Evolutionary conservation across 805 yeast genomes (phyloP).

Genomic region (Teunomyces gatunensis): DNA sequence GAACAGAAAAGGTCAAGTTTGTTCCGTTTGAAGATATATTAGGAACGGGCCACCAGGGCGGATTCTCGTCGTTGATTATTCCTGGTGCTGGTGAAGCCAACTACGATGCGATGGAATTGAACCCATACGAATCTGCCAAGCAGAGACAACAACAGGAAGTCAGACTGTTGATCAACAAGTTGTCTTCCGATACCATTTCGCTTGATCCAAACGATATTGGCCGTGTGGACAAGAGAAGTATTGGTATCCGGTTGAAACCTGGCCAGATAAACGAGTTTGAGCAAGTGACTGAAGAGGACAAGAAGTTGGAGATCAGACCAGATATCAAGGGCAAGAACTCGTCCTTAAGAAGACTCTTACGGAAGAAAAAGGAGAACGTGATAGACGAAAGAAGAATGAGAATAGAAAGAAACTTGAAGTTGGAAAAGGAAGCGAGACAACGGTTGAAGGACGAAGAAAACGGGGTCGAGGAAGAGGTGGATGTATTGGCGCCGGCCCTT

Average conservation of each 20-base stretch:
- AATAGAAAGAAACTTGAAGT: slow-evolving; percentile 67
- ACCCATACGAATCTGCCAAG: slow-evolving; percentile 87
- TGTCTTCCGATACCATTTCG: slow-evolving; percentile 89
- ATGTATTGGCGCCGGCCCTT: slow-evolving; percentile 48
- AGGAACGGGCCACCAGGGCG: slow-evolving; percentile 74
- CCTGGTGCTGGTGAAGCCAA: slow-evolving; percentile 99
- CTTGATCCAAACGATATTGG: slow-evolving; percentile 89
- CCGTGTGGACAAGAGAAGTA: slow-evolving; percentile 70
- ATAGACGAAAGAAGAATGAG: slow-evolving; percentile 81
- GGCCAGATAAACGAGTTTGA: slow-evolving; percentile 46
- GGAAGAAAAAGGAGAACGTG: slow-evolving; percentile 82
- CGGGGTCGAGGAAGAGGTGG: slow-evolving; percentile 53
- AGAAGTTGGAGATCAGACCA: slow-evolving; percentile 59
- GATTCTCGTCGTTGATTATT: slow-evolving; percentile 56
- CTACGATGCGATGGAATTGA: slow-evolving; percentile 87
- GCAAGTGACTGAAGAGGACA: slow-evolving; percentile 32
- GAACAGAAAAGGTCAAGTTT: slow-evolving; percentile 62
- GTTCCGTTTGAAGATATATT: slow-evolving; percentile 97
- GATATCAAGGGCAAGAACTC: slow-evolving; percentile 80
- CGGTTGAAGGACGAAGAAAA: slow-evolving; percentile 42
- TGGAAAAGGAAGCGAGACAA: slow-evolving; percentile 70
- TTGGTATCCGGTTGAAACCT: slow-evolving; percentile 60
- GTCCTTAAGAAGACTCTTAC: slow-evolving; percentile 70
- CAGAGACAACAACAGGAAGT: slow-evolving; percentile 95
- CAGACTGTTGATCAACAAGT: slow-evolving; percentile 76